A percentile compares a stretch with the other conserved stretches of the same genome.
Conservation (phyloP, 192 early-diverging fungal species). For the Dissophora globulifera region DNA sequence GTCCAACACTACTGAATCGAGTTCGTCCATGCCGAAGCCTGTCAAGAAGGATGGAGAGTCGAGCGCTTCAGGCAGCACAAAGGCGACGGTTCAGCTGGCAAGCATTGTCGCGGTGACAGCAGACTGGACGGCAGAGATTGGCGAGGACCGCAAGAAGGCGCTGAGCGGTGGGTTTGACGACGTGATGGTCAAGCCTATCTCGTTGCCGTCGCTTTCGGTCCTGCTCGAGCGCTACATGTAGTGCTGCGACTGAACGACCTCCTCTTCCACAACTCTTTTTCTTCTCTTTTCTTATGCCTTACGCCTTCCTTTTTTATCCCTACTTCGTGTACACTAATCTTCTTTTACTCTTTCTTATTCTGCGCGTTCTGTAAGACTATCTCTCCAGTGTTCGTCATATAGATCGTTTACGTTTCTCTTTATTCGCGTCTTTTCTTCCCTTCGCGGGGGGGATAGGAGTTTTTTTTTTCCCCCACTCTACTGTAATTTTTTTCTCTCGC, state of each 20-base stretch:
- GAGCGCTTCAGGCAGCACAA: background rate
- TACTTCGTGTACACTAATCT: too few species aligned
- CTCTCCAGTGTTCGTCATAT: too few species aligned
- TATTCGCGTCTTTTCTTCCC: too few species aligned
- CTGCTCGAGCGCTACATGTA: slow-evolving; percentile 34
- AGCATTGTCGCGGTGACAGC: slow-evolving; percentile 42
- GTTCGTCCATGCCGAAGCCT: background rate
- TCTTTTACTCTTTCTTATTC: too few species aligned
- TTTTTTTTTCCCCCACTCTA: too few species aligned
- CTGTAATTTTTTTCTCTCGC: background rate
- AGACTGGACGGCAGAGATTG: slow-evolving; percentile 37
- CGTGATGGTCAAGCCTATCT: slow-evolving; percentile 52
- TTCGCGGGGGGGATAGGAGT: too few species aligned
- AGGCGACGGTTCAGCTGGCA: slow-evolving; percentile 16
- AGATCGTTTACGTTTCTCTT: too few species aligned
- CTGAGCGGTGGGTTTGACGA: slow-evolving; percentile 41
- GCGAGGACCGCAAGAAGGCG: slow-evolving; percentile 44
- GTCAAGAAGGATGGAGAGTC: background rate
- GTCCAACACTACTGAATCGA: too few species aligned
- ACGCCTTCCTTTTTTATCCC: too few species aligned
- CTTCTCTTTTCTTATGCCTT: too few species aligned
- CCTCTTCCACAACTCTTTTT: background rate
- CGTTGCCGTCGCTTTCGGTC: slow-evolving; percentile 39
- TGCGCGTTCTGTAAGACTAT: too few species aligned
- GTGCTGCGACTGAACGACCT: slow-evolving; percentile 1